These are phyloP conservation scores for Thielaviopsis musarum DNA, from an alignment of 2,329 filamentous ascomycete species.

Conservation along the genomic window DNA sequence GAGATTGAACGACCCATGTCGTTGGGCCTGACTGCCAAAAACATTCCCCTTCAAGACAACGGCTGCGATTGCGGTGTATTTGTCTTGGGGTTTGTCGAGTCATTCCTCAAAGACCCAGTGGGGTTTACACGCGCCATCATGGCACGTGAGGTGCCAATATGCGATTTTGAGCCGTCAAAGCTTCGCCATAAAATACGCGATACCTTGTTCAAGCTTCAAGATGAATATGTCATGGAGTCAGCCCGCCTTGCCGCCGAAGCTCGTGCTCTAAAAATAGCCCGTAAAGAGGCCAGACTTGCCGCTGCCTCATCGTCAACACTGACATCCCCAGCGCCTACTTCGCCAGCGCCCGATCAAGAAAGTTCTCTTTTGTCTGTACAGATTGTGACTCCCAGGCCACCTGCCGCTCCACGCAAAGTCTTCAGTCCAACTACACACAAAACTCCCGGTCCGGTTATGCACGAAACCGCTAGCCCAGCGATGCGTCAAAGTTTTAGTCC, in stretches of 20 bases:
- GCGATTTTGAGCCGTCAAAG: conserved; percentile 37
- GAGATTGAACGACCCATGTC: conserved; percentile 22
- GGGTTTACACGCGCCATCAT: conserved; percentile 51
- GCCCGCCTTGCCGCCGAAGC: conserved; percentile 19
- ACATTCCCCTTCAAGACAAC: conserved; percentile 67
- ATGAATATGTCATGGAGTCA: conserved; percentile 15
- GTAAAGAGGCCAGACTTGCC: conserved; percentile 18
- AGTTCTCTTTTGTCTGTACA: neutral
- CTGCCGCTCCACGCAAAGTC: neutral
- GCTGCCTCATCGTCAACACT: conserved; percentile 2
- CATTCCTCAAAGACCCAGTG: conserved; percentile 63
- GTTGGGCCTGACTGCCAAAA: conserved; percentile 48
- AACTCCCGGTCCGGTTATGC: too few species aligned
- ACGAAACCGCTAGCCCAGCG: too few species aligned
- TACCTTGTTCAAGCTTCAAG: conserved; percentile 45
- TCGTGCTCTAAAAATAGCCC: conserved; percentile 21
- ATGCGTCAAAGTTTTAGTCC: too few species aligned
- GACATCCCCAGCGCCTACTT: neutral
- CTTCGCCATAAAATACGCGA: conserved; percentile 51
- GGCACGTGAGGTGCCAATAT: conserved; percentile 32
- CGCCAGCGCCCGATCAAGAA: neutral
- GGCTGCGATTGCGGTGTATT: conserved; percentile 82
- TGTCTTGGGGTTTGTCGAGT: conserved; percentile 65
- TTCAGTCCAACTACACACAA: neutral
- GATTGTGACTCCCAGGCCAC: neutral